Evolutionary conservation across 441 rosid species (phyloP).

Genomic region (Eruca vesicaria): DNA sequence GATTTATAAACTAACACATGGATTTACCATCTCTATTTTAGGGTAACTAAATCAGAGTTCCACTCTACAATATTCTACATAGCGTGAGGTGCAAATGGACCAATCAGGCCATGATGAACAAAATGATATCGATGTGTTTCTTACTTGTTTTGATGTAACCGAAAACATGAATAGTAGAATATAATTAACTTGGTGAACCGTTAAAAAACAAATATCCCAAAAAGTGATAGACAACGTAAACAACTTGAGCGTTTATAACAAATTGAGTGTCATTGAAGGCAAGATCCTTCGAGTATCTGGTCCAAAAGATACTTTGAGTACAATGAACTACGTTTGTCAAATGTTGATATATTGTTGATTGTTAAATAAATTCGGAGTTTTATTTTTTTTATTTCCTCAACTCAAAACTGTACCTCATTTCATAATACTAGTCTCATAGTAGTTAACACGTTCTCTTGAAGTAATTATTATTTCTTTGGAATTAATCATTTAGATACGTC

Average conservation of each 20-base stretch:
- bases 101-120: neutral
- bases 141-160: neutral
- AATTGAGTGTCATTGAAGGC: neutral
- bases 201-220: no score
- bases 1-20: neutral
- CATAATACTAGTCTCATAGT: neutral
- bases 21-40: no score
- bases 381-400: neutral
- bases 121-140: neutral
- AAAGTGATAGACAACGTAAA: neutral
- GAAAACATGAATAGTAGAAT: neutral
- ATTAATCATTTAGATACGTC: neutral
- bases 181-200: no score
- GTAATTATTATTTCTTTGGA: neutral
- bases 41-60: no score
- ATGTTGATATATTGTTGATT: no score
- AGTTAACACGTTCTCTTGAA: neutral
- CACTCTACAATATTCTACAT: no score
- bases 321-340: neutral
- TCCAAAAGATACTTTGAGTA: neutral
- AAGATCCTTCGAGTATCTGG: neutral
- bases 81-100: no score
- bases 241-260: neutral
- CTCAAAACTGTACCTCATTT: neutral
- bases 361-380: neutral